These are phyloP conservation scores for Tulasnella sp. DNA, from an alignment of 768 basidiomycete species.

Conservation along the genomic window DNA sequence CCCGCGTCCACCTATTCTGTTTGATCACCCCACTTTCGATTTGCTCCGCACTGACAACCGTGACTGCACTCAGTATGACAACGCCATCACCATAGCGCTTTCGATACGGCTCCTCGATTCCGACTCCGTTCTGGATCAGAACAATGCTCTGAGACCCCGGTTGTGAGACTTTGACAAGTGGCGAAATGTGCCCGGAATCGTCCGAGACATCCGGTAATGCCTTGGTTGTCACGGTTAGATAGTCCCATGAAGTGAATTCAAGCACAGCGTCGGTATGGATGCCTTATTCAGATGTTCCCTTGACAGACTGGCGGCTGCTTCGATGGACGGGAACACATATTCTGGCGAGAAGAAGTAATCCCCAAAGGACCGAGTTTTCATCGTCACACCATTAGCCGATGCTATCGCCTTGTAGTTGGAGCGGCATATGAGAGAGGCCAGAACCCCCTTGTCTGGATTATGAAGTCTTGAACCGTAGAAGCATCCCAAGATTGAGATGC, in stretches of 20 bases:
- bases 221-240: constrained; percentile 24
- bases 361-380: constrained; percentile 24
- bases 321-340: constrained; percentile 20
- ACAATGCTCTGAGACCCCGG: constrained; percentile 18
- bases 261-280: not conserved
- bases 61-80: constrained; percentile 22
- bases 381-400: constrained; percentile 18
- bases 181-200: constrained; percentile 16
- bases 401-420: constrained; percentile 23
- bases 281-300: not conserved
- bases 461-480: constrained; percentile 25
- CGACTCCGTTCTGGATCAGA: constrained; percentile 26
- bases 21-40: constrained; percentile 19
- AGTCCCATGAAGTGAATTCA: constrained; percentile 18
- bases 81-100: constrained; percentile 19
- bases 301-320: constrained; percentile 15
- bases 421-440: constrained; percentile 23
- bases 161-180: constrained; percentile 10
- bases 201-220: constrained; percentile 23
- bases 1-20: constrained; percentile 25
- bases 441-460: constrained; percentile 15
- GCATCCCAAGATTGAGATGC: too few species aligned
- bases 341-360: constrained; percentile 22
- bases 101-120: constrained; percentile 23
- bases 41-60: constrained; percentile 24